A percentile compares a stretch with the other conserved stretches of the same genome.
phyloP scores from a whole-genome alignment of 2,329 filamentous ascomycete species.

The Cladophialophora bantiana region DNA sequence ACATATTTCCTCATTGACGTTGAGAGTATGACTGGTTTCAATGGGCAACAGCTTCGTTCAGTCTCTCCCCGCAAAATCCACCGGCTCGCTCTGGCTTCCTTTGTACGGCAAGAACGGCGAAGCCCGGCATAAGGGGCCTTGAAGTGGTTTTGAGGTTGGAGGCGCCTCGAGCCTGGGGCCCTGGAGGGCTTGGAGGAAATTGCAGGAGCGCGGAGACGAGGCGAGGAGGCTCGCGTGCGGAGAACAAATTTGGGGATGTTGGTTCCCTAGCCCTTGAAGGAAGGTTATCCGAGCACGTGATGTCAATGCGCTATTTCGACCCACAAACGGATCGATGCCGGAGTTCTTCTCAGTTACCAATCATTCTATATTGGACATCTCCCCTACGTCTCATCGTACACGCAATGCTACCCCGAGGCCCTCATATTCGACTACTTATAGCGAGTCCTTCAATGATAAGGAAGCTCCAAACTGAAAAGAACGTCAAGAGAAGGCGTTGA shows the following conservation, averaged over 20 bases:
- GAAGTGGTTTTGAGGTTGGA: background rate
- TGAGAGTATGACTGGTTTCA: too few species aligned
- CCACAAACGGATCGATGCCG: too few species aligned
- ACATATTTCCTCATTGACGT: too few species aligned
- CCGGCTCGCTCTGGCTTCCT: background rate
- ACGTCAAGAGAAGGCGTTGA: background rate
- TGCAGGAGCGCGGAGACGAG: background rate
- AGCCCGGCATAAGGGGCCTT: background rate
- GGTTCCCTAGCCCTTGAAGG: too few species aligned
- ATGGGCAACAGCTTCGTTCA: too few species aligned
- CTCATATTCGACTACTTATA: too few species aligned
- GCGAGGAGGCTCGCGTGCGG: background rate
- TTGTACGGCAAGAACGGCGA: conserved; percentile 2
- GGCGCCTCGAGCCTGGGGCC: background rate
- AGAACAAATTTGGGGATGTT: background rate
- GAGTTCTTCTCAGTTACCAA: too few species aligned
- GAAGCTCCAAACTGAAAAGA: background rate
- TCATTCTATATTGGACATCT: too few species aligned
- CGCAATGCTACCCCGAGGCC: too few species aligned
- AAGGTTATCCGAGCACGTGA: too few species aligned
- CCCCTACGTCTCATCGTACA: too few species aligned
- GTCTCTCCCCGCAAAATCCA: background rate
- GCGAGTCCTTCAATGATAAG: background rate
- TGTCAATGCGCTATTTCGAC: too few species aligned
- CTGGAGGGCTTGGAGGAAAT: background rate